These are phyloP conservation scores for Acer saccharum DNA, from an alignment of 345 rosid species.

Conservation along the genomic window DNA sequence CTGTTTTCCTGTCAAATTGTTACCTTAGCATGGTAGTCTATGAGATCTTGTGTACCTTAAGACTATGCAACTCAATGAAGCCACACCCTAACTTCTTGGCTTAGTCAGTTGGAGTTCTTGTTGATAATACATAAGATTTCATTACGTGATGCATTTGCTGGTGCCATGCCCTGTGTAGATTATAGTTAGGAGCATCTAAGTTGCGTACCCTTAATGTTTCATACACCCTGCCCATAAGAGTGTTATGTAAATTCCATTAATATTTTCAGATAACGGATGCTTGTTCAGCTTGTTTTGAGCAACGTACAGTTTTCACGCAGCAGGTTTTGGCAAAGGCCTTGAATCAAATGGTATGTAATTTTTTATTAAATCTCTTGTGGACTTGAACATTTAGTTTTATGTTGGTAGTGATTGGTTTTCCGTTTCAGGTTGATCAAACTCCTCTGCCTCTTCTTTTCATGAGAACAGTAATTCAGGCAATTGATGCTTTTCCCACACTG, in stretches of 20 bases:
- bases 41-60: not conserved
- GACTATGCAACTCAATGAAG: slow-evolving; percentile 1
- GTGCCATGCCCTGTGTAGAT: not conserved
- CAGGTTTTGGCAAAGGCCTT: slow-evolving; percentile 97
- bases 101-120: not conserved
- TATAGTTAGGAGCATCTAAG: not conserved
- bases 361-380: slow-evolving; percentile 2
- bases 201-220: not conserved
- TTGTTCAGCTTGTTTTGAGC: slow-evolving; percentile 96
- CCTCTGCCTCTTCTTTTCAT: slow-evolving; percentile 92
- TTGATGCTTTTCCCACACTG: slow-evolving; percentile 93
- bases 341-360: slow-evolving; percentile 77
- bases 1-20: not conserved
- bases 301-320: slow-evolving; percentile 93
- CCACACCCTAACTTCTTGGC: not conserved
- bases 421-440: slow-evolving; percentile 84
- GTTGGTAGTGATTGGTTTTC: slow-evolving; percentile 13
- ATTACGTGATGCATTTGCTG: not conserved
- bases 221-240: not conserved
- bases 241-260: slow-evolving; percentile 11
- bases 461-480: slow-evolving; percentile 98
- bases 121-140: not conserved
- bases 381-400: not conserved
- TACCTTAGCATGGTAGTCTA: not conserved
- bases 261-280: slow-evolving; percentile 83